Conservation (phyloP, 306 rosid genomes). For the Aeschynomene evenia region DNA sequence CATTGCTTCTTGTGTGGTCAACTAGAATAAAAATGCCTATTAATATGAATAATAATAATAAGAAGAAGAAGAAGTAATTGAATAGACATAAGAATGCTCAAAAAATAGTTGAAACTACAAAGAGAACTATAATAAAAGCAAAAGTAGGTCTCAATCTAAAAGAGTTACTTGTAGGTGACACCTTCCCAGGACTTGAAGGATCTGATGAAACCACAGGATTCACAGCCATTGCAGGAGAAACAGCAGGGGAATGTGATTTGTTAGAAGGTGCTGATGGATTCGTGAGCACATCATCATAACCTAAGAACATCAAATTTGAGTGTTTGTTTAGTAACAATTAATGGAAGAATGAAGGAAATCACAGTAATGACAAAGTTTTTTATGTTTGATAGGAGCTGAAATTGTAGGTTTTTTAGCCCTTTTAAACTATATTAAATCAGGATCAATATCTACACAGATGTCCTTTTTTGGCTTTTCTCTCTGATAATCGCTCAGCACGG, state of each 20-base stretch:
- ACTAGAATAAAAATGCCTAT: slow-evolving; percentile 9
- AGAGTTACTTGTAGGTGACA: slow-evolving; percentile 33
- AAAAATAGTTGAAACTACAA: slow-evolving; percentile 30
- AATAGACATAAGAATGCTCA: slow-evolving; percentile 38
- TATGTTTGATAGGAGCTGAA: slow-evolving; percentile 7
- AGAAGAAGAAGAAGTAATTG: too few species aligned
- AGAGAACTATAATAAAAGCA: slow-evolving; percentile 34
- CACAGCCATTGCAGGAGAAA: slow-evolving; percentile 40
- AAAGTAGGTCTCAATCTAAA: slow-evolving; percentile 41
- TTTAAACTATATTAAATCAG: too few species aligned
- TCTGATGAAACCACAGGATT: slow-evolving; percentile 42
- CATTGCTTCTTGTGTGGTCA: slow-evolving; percentile 22
- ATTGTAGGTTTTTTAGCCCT: too few species aligned
- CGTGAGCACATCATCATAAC: slow-evolving; percentile 44
- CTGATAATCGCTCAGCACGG: too few species aligned
- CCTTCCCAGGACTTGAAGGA: slow-evolving; percentile 16
- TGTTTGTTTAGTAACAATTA: slow-evolving; percentile 6
- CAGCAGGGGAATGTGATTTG: slow-evolving; percentile 42
- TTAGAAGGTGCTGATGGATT: slow-evolving; percentile 23
- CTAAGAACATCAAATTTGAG: slow-evolving; percentile 37
- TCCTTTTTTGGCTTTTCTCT: too few species aligned
- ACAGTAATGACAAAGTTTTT: background rate
- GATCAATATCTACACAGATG: too few species aligned
- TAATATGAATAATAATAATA: slow-evolving; percentile 23
- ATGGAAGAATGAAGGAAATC: background rate